These are phyloP conservation scores for Xylaria grammica DNA, from an alignment of 495 filamentous ascomycete species.

Conservation along the genomic window DNA sequence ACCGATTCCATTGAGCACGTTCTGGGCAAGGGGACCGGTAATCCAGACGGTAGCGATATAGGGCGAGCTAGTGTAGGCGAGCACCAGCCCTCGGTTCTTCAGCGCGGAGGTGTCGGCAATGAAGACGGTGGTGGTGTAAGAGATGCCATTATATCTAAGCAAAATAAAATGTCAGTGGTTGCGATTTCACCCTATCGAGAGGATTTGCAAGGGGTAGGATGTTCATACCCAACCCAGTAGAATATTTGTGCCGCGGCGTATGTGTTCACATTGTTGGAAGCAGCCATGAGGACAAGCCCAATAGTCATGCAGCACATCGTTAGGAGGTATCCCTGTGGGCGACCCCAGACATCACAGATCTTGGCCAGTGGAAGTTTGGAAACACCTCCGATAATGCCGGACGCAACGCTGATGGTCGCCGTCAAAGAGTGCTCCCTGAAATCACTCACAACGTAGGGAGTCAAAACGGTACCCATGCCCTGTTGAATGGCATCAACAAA, in stretches of 20 bases:
- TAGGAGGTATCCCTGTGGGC: constrained; percentile 52
- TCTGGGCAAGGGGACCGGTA: constrained; percentile 50
- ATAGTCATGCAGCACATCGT: constrained; percentile 46
- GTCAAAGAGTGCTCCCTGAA: constrained; percentile 54
- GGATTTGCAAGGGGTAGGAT: not conserved
- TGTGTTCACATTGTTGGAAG: constrained; percentile 53
- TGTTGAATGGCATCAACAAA: constrained; percentile 57
- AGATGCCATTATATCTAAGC: constrained; percentile 59
- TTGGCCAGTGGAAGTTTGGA: constrained; percentile 67
- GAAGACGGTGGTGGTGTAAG: constrained; percentile 64
- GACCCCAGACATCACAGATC: constrained; percentile 69
- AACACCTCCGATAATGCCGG: constrained; percentile 64
- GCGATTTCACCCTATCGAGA: not conserved
- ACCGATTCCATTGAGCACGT: constrained; percentile 50
- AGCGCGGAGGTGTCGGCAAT: constrained; percentile 70
- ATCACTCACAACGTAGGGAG: constrained; percentile 51
- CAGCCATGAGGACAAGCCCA: constrained; percentile 59
- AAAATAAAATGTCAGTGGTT: constrained; percentile 27
- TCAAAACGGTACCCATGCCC: constrained; percentile 44
- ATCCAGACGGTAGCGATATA: constrained; percentile 68
- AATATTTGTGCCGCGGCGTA: constrained; percentile 62
- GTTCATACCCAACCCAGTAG: constrained; percentile 50
- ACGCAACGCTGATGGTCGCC: constrained; percentile 53
- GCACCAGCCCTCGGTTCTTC: constrained; percentile 66
- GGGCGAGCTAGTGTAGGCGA: constrained; percentile 66